A percentile compares a stretch with the other conserved stretches of the same genome.
These are phyloP conservation scores for Apiotrichum veenhuisii DNA, from an alignment of 1,284 basidiomycete species.

Conservation along the genomic window DNA sequence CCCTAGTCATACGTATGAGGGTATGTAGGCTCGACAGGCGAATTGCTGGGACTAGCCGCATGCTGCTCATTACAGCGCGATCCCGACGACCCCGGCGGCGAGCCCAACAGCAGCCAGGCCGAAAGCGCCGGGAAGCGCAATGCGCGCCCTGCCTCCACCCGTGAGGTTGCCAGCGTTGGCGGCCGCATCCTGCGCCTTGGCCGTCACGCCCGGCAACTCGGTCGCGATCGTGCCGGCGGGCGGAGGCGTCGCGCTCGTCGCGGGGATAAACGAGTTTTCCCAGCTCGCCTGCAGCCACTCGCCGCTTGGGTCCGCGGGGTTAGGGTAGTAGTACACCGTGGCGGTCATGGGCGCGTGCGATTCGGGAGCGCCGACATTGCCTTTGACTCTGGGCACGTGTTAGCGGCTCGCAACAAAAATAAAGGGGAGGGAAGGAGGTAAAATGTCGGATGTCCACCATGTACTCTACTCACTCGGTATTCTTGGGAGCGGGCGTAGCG, in stretches of 20 bases:
- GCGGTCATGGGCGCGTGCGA: constrained; percentile 11
- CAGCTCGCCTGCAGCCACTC: constrained; percentile 29
- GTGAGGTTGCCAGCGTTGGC: neutral
- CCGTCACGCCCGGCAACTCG: neutral
- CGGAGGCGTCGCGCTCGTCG: constrained; percentile 31
- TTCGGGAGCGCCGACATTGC: neutral
- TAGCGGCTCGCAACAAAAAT: no score
- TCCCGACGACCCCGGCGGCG: no score
- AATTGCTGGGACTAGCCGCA: no score
- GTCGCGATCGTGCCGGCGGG: constrained; percentile 33
- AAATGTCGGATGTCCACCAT: no score
- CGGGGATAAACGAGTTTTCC: constrained; percentile 31
- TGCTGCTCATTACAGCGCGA: no score
- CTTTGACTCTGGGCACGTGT: neutral
- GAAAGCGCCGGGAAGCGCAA: no score
- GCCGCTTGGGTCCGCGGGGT: constrained; percentile 29
- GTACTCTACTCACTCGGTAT: no score
- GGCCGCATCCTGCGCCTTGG: neutral
- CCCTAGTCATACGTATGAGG: no score
- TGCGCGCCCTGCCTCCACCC: neutral
- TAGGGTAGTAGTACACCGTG: constrained; percentile 29
- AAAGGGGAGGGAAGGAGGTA: no score
- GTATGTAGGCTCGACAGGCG: no score
- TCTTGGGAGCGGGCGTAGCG: no score
- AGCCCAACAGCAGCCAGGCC: no score